Percentiles rank a stretch among this genome's conserved stretches.
phyloP scores from a whole-genome alignment of 176 grass and related monocot species.

The Carex myosuroides region DNA sequence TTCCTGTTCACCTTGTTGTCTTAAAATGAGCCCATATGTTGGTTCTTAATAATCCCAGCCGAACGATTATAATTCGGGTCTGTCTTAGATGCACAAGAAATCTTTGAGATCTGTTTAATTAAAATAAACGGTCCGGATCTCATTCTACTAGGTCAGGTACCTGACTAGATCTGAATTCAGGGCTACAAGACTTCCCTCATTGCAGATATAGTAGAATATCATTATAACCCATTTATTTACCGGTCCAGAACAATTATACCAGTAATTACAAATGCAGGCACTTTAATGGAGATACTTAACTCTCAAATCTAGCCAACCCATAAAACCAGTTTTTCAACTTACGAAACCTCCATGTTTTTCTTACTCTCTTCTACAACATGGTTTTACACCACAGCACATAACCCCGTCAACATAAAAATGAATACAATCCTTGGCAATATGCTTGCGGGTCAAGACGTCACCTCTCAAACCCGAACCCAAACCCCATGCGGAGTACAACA shows the following conservation, averaged over 20 bases:
- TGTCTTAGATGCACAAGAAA: too few species aligned
- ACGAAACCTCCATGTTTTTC: neutral
- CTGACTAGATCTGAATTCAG: too few species aligned
- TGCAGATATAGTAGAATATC: neutral
- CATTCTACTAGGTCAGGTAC: too few species aligned
- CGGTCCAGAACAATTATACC: neutral
- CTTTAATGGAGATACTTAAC: neutral
- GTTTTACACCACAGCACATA: slow-evolving; percentile 51
- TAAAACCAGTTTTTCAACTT: neutral
- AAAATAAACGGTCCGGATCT: too few species aligned
- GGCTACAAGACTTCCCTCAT: neutral
- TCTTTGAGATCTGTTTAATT: too few species aligned
- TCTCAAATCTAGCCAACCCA: neutral
- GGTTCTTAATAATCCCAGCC: too few species aligned
- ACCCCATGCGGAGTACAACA: slow-evolving; percentile 62
- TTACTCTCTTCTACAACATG: slow-evolving; percentile 74
- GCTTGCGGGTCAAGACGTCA: slow-evolving; percentile 29
- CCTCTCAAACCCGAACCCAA: slow-evolving; percentile 35
- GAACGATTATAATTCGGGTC: too few species aligned
- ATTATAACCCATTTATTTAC: neutral
- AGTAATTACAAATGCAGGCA: slow-evolving; percentile 9
- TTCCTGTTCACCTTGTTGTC: too few species aligned
- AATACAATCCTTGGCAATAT: slow-evolving; percentile 47
- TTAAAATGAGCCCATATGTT: too few species aligned
- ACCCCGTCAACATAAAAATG: slow-evolving; percentile 65